These are phyloP conservation scores for Fereydounia khargensis DNA, from an alignment of 1,284 basidiomycete species.

Conservation along the genomic window DNA sequence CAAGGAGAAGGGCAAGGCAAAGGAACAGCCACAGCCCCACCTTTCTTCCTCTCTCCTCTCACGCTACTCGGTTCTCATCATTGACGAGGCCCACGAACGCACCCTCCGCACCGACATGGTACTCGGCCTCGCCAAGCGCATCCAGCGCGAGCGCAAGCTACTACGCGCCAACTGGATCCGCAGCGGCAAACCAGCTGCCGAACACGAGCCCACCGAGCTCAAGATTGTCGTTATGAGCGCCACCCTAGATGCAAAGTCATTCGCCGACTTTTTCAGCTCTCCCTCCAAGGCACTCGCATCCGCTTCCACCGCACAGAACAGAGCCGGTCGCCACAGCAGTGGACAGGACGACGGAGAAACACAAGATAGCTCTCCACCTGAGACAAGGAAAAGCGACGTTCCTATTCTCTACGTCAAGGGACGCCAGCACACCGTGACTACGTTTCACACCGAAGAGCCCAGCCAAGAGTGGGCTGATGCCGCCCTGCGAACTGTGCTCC, in stretches of 20 bases:
- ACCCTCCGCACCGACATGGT: constrained; percentile 91
- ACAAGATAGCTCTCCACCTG: too few relatives aligned
- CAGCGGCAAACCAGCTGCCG: constrained; percentile 45
- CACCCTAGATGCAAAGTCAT: constrained; percentile 90
- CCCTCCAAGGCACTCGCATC: constrained; percentile 12
- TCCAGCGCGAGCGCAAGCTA: constrained; percentile 62
- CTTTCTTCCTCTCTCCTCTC: constrained; percentile 63
- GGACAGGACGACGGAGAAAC: too few relatives aligned
- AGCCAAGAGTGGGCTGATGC: constrained; percentile 85
- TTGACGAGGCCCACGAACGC: constrained; percentile 97
- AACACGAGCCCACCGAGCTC: constrained; percentile 60
- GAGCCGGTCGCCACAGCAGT: too few relatives aligned
- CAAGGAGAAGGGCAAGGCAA: constrained; percentile 2
- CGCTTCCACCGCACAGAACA: too few relatives aligned
- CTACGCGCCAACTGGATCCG: constrained; percentile 53
- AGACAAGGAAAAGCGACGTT: too few relatives aligned
- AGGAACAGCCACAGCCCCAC: neutral
- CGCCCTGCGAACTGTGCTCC: constrained; percentile 82
- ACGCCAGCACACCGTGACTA: constrained; percentile 79
- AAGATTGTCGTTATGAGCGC: constrained; percentile 97
- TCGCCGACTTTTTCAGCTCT: constrained; percentile 78
- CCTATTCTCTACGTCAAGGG: constrained; percentile 88
- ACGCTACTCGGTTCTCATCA: constrained; percentile 82
- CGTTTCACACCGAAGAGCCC: constrained; percentile 66
- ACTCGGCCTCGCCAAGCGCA: constrained; percentile 78